phyloP scores from a whole-genome alignment of 768 basidiomycete species.

The Austroboletus eburneus region DNA sequence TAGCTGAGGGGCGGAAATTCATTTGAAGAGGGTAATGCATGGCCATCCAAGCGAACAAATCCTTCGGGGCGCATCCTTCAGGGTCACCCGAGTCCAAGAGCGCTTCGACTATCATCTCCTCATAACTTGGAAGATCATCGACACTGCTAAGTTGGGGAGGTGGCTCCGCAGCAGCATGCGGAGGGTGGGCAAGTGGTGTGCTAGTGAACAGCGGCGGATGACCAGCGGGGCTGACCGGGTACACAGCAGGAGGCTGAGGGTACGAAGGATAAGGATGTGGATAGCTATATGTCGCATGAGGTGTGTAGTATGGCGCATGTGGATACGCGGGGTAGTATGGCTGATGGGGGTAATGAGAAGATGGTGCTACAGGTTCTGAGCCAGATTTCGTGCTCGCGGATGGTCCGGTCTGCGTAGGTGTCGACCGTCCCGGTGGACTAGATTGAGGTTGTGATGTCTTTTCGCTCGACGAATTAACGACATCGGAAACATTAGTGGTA shows the following conservation, averaged over 20 bases:
- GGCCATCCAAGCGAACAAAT: conserved; percentile 81
- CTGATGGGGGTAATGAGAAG: conserved; percentile 46
- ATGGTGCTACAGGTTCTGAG: conserved; percentile 19
- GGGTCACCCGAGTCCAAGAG: conserved; percentile 60
- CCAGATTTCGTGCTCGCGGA: conserved; percentile 15
- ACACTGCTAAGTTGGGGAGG: conserved; percentile 19
- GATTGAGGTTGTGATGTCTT: conserved; percentile 13
- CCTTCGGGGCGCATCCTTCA: conserved; percentile 80
- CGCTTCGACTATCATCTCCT: conserved; percentile 89
- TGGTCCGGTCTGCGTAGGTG: conserved; percentile 19
- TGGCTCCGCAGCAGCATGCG: conserved; percentile 30
- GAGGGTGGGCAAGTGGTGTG: conserved; percentile 31
- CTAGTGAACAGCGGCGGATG: conserved; percentile 34
- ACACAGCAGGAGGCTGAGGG: conserved; percentile 31
- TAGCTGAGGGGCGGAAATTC: conserved; percentile 88
- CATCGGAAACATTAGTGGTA: conserved; percentile 6
- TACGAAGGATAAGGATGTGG: conserved; percentile 34
- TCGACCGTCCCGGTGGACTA: conserved; percentile 16
- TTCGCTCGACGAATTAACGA: conserved; percentile 13
- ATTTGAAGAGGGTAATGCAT: conserved; percentile 75
- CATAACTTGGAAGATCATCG: conserved; percentile 78
- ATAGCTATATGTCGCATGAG: conserved; percentile 36
- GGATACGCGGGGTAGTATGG: conserved; percentile 60
- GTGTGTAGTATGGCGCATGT: conserved; percentile 62
- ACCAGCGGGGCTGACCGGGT: conserved; percentile 26